Evolutionary conservation across 352 stramenopile genomes (phyloP).

Genomic region (Pythium scleroteichum): DNA sequence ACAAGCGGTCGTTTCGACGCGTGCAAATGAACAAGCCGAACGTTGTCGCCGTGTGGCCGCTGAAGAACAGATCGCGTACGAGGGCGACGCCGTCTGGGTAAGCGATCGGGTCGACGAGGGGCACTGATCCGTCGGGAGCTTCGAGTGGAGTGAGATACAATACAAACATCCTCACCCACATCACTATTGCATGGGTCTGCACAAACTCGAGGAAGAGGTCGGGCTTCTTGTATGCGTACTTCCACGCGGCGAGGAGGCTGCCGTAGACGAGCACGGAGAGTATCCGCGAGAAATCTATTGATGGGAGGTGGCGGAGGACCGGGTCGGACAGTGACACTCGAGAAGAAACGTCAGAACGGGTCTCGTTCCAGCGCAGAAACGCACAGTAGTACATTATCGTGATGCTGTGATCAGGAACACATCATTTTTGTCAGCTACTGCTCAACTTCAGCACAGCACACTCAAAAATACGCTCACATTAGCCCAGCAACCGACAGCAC

Average conservation of each 20-base stretch:
- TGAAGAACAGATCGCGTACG: slow-evolving; percentile 44
- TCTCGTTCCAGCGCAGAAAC: slow-evolving; percentile 40
- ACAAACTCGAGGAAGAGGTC: slow-evolving; percentile 37
- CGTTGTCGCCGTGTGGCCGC: slow-evolving; percentile 38
- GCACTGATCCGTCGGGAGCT: slow-evolving; percentile 27
- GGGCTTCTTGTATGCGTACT: slow-evolving; percentile 36
- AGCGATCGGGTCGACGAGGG: slow-evolving; percentile 36
- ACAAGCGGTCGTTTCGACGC: slow-evolving; percentile 28
- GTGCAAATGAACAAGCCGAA: slow-evolving; percentile 34
- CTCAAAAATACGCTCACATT: slow-evolving; percentile 8
- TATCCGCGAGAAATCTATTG: slow-evolving; percentile 32
- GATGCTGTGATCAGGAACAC: slow-evolving; percentile 17
- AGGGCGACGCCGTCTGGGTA: slow-evolving; percentile 30
- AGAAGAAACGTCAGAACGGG: slow-evolving; percentile 30
- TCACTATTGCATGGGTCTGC: slow-evolving; percentile 35
- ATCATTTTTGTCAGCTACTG: too few species aligned
- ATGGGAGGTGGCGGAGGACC: slow-evolving; percentile 25
- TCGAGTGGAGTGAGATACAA: slow-evolving; percentile 40
- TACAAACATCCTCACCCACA: slow-evolving; percentile 40
- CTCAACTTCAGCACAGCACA: too few species aligned
- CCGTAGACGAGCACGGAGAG: slow-evolving; percentile 39
- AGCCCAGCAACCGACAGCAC: slow-evolving; percentile 8
- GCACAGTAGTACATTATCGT: slow-evolving; percentile 31
- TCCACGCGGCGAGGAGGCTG: slow-evolving; percentile 21
- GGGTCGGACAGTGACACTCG: slow-evolving; percentile 34